These are phyloP conservation scores for Chlamydomonas reinhardtii DNA, from an alignment of 163 green algal genomes.

Conservation along the genomic window DNA sequence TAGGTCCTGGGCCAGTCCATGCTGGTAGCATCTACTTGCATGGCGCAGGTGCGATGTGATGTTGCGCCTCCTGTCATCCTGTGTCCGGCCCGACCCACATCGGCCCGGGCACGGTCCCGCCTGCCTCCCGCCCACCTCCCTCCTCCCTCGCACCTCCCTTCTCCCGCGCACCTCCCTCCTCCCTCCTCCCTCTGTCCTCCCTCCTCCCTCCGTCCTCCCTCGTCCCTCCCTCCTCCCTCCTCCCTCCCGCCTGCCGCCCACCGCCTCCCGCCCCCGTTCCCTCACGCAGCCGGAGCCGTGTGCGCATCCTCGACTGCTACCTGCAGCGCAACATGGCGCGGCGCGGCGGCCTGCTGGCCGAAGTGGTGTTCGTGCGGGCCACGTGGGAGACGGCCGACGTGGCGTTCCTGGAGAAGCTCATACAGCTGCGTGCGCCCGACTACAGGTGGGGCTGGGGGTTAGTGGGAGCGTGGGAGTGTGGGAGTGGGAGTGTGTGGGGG, in stretches of 20 bases:
- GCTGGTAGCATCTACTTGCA: too few relatives aligned
- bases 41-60: too few relatives aligned
- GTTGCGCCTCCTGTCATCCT: too few relatives aligned
- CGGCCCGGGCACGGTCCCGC: too few relatives aligned
- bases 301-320: conserved; percentile 52
- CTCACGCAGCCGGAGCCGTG: conserved; percentile 5
- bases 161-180: too few relatives aligned
- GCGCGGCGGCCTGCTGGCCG: conserved; percentile 30
- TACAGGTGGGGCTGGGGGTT: conserved; percentile 6
- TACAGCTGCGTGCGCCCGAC: background rate
- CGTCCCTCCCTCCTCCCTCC: background rate
- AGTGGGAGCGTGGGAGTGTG: background rate
- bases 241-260: background rate
- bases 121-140: too few relatives aligned
- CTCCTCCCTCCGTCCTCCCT: too few relatives aligned
- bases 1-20: too few relatives aligned
- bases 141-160: too few relatives aligned
- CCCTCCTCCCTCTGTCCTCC: too few relatives aligned
- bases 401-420: conserved; percentile 32
- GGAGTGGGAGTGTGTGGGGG: background rate
- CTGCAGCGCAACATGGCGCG: conserved; percentile 45
- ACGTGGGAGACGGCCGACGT: conserved; percentile 28
- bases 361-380: conserved; percentile 43
- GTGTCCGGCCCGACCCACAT: too few relatives aligned
- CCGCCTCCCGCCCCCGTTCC: too few relatives aligned